Evolutionary conservation across 2,329 filamentous ascomycete genomes (phyloP), one percentile per base, ranked within the genome.

Genomic region (Pochonia chlamydosporia): DNA sequence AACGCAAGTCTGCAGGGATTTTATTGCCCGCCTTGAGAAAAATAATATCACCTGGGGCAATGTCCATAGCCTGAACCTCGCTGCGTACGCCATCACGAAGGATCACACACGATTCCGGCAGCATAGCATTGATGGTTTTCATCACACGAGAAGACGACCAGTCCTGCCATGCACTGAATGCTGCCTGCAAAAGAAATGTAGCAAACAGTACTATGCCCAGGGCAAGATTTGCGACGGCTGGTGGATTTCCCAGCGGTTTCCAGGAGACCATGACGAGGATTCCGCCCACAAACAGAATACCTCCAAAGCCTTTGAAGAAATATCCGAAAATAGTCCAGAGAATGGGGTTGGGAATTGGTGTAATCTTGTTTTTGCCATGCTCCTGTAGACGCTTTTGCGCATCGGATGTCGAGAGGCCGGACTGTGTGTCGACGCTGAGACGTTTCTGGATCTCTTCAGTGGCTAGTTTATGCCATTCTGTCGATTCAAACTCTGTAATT

Each of bases 91-190:
- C 76, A 52, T 87, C 78, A 16, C 86, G 78, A 6, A 85, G 65
- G 7, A 86, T 73, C 23, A 82, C 69, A 56, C 83, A 88, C 49
- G 81, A 73, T 55, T 89, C 85, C 0, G 87, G 87, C 16, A 91
- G 72, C 85, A 91, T 87, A 16, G 77, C 84, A 41, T 83, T 87
- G 60, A 91, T 91, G 0, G 84, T 88, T 16, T 81, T 79, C 87
- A 91, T 91, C 47, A 89, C 85, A 5, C 82, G 72, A 1, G 79
- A 85, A 1, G 84, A 86, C 2, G 85, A 88, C 79, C 85, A 91
- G 60, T 91, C 87, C 58, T 84, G 81, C 71, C 76, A 85, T 58
- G 78, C 76, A 58, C 82, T 83, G 67, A 89, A 90, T 3, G 71
- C 77, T 14, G 84, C 86, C 56, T 85, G 81, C 33, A 85, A 78